Conservation (phyloP, 768 basidiomycete species). For the Phlebiopsis flavidoalba region DNA sequence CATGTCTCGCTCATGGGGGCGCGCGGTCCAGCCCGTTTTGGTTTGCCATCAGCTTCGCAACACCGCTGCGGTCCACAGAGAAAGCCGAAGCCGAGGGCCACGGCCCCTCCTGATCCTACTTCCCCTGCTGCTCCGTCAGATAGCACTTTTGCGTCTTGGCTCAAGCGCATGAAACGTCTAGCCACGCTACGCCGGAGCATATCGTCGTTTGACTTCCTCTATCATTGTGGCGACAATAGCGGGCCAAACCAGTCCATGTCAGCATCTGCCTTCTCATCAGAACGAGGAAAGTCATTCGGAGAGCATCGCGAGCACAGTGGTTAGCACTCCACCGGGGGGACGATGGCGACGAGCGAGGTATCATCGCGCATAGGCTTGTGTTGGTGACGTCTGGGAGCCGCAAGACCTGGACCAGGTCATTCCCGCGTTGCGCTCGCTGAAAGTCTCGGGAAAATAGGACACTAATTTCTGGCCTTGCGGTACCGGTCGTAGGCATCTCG, state of each 20-base stretch:
- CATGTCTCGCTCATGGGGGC: constrained; percentile 5
- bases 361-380: constrained; percentile 5
- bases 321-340: neutral
- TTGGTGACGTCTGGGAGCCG: constrained; percentile 9
- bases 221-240: neutral
- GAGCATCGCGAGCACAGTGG: neutral
- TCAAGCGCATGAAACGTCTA: neutral
- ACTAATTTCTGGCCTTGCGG: neutral
- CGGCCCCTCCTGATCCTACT: neutral
- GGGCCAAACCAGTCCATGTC: neutral
- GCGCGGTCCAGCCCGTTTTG: neutral
- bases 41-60: neutral
- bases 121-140: neutral
- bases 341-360: neutral
- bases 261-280: neutral
- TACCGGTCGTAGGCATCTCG: neutral
- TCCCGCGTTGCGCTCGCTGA: constrained; percentile 8
- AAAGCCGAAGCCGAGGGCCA: neutral
- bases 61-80: neutral
- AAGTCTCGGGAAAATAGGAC: neutral
- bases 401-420: constrained; percentile 12
- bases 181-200: neutral
- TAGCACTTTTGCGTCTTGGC: neutral
- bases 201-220: neutral
- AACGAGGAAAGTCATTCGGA: neutral